Percentiles rank a stretch among this genome's conserved stretches.
Evolutionary conservation across 176 grass and related monocot species (phyloP).

Genomic region (Zea luxurians): DNA sequence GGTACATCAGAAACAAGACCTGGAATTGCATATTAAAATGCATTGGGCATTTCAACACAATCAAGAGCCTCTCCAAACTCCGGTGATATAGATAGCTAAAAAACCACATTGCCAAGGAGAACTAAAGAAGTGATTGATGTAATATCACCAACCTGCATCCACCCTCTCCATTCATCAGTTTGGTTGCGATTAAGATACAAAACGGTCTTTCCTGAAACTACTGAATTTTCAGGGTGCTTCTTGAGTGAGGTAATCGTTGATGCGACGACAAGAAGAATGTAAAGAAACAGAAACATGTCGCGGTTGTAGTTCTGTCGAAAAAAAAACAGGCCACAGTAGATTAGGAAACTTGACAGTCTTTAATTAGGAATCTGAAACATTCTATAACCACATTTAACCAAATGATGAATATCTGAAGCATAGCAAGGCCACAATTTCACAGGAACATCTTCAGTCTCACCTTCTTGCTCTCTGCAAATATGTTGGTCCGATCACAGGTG

Average conservation of each 20-base stretch:
- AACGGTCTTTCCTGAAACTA: conserved; percentile 68
- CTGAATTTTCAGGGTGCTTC: conserved; percentile 73
- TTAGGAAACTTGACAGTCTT: background rate
- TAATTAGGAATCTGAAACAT: background rate
- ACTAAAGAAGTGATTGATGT: conserved; percentile 11
- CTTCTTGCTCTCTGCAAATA: conserved; percentile 77
- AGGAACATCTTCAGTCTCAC: conserved; percentile 27
- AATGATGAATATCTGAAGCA: background rate
- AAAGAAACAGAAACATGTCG: conserved; percentile 89
- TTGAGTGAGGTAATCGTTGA: conserved; percentile 72
- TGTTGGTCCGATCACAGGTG: conserved; percentile 69
- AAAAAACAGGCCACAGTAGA: background rate
- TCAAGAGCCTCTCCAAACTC: background rate
- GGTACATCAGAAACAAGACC: conserved; percentile 90
- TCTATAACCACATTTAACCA: background rate
- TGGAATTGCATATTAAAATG: conserved; percentile 25
- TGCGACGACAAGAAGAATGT: conserved; percentile 80
- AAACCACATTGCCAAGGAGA: too few species aligned
- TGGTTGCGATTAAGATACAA: conserved; percentile 83
- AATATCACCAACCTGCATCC: conserved; percentile 76
- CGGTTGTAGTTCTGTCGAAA: conserved; percentile 75
- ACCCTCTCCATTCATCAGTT: conserved; percentile 93
- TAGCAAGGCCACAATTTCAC: background rate
- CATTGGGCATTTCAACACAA: background rate
- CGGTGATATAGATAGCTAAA: background rate